Evolutionary conservation across 1,139 yeast species (phyloP).

Genomic region (Blastobotrys proliferans): DNA sequence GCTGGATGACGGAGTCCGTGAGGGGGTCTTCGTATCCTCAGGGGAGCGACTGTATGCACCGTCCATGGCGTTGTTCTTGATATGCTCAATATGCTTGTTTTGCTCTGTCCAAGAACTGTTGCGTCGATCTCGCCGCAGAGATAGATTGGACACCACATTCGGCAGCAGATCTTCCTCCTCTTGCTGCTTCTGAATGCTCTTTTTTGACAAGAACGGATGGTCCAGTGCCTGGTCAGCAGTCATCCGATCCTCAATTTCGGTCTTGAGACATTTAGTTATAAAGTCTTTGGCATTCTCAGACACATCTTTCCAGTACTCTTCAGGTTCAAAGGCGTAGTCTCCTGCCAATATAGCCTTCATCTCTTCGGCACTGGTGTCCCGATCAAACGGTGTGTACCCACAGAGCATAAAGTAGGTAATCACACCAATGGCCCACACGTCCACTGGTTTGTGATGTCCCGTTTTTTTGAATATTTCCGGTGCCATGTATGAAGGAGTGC

Average conservation of each 20-base stretch:
- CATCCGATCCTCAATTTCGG: constrained; percentile 46
- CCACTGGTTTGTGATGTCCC: constrained; percentile 60
- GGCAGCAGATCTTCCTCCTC: constrained; percentile 33
- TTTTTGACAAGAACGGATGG: constrained; percentile 46
- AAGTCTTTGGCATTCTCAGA: constrained; percentile 56
- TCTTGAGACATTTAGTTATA: constrained; percentile 49
- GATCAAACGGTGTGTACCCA: constrained; percentile 77
- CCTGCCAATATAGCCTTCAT: constrained; percentile 54
- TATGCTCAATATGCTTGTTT: constrained; percentile 11
- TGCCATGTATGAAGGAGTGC: constrained; percentile 74
- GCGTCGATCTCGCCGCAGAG: constrained; percentile 23
- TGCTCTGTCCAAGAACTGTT: constrained; percentile 14
- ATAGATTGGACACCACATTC: constrained; percentile 32
- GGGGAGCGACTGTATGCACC: constrained; percentile 35
- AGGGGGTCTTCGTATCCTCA: constrained; percentile 19
- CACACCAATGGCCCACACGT: constrained; percentile 78
- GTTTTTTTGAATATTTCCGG: constrained; percentile 56
- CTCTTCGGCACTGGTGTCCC: constrained; percentile 69
- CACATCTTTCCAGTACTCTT: constrained; percentile 55
- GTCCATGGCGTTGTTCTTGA: constrained; percentile 31
- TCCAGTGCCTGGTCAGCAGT: constrained; percentile 44
- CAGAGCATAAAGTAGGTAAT: constrained; percentile 65
- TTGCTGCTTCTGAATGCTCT: constrained; percentile 15
- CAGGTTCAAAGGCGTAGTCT: constrained; percentile 59
- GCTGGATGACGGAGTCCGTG: constrained; percentile 3